Conservation (phyloP, 2,329 filamentous ascomycete species). For the Neonectria sp. region DNA sequence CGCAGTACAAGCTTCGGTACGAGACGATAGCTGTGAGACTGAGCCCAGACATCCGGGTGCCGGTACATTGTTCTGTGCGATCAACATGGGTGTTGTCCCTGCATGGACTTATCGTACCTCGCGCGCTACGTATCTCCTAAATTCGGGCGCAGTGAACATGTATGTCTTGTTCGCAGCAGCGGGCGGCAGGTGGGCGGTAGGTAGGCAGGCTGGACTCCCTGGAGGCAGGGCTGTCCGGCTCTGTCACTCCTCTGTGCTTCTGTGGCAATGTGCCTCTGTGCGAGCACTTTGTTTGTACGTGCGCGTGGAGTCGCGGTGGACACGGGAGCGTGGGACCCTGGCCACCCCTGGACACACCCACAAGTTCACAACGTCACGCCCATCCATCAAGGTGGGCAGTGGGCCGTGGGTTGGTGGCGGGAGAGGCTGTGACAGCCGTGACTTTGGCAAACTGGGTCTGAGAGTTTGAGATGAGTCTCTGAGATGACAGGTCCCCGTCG, state of each 20-base stretch:
- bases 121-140: constrained; percentile 21
- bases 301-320: constrained; percentile 20
- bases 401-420: constrained; percentile 21
- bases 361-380: constrained; percentile 30
- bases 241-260: neutral
- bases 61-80: constrained; percentile 8
- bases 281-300: constrained; percentile 25
- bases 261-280: constrained; percentile 9
- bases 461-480: constrained; percentile 5
- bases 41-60: constrained; percentile 6
- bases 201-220: neutral
- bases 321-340: constrained; percentile 26
- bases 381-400: constrained; percentile 15
- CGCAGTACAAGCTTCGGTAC: constrained; percentile 1
- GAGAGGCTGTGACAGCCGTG: constrained; percentile 11
- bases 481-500: constrained; percentile 6
- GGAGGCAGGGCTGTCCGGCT: neutral
- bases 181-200: constrained; percentile 17
- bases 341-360: constrained; percentile 26
- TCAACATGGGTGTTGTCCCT: constrained; percentile 24
- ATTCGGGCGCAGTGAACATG: constrained; percentile 15
- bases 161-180: constrained; percentile 25
- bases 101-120: constrained; percentile 31
- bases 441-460: constrained; percentile 8
- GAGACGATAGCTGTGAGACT: constrained; percentile 17